Conservation (phyloP, 164 flowering plant species). For the Litsea cubeba region DNA sequence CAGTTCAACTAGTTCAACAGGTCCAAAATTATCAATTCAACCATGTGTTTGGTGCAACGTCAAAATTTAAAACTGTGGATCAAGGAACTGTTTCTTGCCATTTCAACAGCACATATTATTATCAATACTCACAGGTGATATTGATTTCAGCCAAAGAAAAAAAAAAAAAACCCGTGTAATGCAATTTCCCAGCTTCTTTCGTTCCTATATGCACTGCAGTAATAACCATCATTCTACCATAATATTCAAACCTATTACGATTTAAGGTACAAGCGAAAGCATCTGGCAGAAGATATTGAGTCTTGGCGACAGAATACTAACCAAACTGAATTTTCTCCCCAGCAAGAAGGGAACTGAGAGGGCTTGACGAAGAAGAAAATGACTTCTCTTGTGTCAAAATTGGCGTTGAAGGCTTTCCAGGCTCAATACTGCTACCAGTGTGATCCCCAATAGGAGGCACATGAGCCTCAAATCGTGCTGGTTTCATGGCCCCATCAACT, state of each 20-base stretch:
- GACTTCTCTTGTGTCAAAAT: conserved; percentile 55
- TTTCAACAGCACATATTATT: background rate
- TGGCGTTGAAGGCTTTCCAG: conserved; percentile 53
- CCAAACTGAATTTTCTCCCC: conserved; percentile 99
- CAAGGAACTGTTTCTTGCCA: background rate
- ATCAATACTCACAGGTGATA: background rate
- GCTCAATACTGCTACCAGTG: conserved; percentile 29
- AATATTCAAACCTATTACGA: too few species aligned
- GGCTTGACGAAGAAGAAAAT: conserved; percentile 56
- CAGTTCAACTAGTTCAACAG: too few species aligned
- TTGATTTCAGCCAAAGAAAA: background rate
- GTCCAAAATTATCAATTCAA: background rate
- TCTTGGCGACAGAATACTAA: conserved; percentile 19
- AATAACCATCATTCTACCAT: background rate
- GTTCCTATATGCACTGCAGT: background rate
- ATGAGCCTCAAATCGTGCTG: conserved; percentile 48
- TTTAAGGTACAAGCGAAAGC: background rate
- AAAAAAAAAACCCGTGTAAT: background rate
- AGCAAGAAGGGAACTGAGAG: conserved; percentile 83
- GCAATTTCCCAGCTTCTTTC: background rate
- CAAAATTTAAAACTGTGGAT: background rate
- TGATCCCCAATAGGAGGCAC: conserved; percentile 47
- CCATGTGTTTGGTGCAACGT: background rate
- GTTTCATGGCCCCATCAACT: conserved; percentile 89
- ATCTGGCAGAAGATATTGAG: too few species aligned